phyloP scores from a whole-genome alignment of 257 asterid genomes.

The Orobanche coerulescens region DNA sequence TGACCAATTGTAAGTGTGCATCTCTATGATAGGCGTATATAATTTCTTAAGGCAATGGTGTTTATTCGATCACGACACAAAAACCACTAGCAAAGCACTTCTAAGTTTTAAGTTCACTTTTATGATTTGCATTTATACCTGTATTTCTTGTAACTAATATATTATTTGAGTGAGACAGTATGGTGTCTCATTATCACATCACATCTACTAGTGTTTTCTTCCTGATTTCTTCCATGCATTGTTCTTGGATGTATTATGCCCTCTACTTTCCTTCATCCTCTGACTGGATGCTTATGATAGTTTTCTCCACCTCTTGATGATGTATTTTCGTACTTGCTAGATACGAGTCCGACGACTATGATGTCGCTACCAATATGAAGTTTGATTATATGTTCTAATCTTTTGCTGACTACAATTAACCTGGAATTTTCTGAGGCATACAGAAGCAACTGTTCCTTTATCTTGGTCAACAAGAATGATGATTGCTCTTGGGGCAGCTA shows the following conservation, averaged over 20 bases:
- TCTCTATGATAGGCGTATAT: background rate
- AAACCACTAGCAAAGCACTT: background rate
- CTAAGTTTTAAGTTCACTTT: no score
- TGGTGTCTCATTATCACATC: background rate
- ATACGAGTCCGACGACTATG: background rate
- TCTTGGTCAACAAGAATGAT: constrained; percentile 96
- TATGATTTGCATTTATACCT: background rate
- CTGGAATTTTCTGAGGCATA: constrained; percentile 59
- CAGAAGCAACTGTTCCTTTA: constrained; percentile 76
- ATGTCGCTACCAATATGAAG: constrained; percentile 9
- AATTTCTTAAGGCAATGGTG: background rate
- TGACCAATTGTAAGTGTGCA: background rate
- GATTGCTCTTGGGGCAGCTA: constrained; percentile 99
- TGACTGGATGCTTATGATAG: background rate
- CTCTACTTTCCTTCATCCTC: no score
- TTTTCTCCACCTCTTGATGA: background rate
- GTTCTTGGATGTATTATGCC: background rate
- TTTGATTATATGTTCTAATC: constrained; percentile 10
- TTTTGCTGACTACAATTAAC: constrained; percentile 40
- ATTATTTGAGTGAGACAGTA: constrained; percentile 2
- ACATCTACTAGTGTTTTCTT: background rate
- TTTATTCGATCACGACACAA: background rate
- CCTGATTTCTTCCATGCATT: background rate
- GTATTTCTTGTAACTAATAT: constrained; percentile 8
- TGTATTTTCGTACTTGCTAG: constrained; percentile 9